Evolutionary conservation across 352 stramenopile genomes (phyloP).

Genomic region (Phytophthora ohioensis): DNA sequence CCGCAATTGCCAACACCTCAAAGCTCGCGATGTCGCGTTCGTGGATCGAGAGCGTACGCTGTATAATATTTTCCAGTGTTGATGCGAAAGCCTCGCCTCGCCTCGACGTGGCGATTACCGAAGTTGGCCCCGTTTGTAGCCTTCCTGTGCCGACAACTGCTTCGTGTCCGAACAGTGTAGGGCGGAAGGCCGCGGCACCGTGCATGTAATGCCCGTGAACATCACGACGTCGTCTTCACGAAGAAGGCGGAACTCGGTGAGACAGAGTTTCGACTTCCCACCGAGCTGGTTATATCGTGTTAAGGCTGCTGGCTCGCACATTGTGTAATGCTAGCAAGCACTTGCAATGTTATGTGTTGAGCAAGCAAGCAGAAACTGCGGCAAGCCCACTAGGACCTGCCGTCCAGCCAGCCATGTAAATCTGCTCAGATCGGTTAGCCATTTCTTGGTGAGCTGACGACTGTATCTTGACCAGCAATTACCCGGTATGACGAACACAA

Average conservation of each 20-base stretch:
- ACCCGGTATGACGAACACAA: neutral
- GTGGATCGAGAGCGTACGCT: neutral
- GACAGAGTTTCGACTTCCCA: constrained; percentile 1
- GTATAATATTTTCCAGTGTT: constrained; percentile 10
- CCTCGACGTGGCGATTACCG: constrained; percentile 2
- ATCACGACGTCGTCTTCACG: too few species aligned
- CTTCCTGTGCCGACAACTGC: constrained; percentile 11
- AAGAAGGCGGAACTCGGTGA: constrained; percentile 8
- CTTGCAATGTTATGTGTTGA: too few species aligned
- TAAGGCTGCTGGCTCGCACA: neutral
- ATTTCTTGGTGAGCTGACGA: neutral
- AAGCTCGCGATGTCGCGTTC: constrained; percentile 11
- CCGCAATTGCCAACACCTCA: constrained; percentile 12
- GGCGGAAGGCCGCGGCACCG: neutral
- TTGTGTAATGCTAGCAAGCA: neutral
- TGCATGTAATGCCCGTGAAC: too few species aligned
- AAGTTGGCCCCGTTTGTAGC: neutral
- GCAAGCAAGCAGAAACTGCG: too few species aligned
- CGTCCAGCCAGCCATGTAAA: too few species aligned
- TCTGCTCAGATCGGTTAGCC: neutral
- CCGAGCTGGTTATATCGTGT: neutral
- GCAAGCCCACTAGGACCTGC: too few species aligned
- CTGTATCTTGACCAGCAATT: too few species aligned
- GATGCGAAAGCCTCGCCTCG: constrained; percentile 2
- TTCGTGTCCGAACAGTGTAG: constrained; percentile 9